Conservation (phyloP, 306 rosid genomes). For the Inga laurina region DNA sequence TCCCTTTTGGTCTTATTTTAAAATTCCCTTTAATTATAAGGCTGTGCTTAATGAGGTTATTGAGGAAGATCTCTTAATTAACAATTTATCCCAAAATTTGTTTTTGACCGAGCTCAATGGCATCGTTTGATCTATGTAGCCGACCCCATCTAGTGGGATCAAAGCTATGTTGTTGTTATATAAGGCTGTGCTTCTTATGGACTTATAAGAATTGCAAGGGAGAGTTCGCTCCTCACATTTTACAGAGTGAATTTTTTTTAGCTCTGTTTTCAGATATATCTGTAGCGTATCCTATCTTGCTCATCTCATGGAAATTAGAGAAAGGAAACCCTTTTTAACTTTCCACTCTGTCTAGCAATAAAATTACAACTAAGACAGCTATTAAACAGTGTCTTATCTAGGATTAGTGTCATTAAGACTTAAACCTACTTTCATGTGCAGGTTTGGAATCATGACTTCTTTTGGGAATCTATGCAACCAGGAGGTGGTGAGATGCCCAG, state of each 20-base stretch:
- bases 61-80: no score
- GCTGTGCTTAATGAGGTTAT: no score
- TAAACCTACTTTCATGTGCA: conserved; percentile 30
- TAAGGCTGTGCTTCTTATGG: neutral
- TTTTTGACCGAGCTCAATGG: no score
- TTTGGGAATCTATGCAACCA: conserved; percentile 91
- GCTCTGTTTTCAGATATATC: neutral
- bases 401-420: conserved; percentile 12
- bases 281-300: neutral
- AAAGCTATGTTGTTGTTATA: no score
- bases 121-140: no score
- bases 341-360: neutral
- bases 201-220: neutral
- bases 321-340: neutral
- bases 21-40: neutral
- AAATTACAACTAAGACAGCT: conserved; percentile 4
- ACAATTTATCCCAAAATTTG: no score
- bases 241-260: neutral
- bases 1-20: neutral
- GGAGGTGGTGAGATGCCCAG: conserved; percentile 84
- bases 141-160: no score
- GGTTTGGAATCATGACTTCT: conserved; percentile 84
- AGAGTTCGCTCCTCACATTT: neutral
- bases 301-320: conserved; percentile 1
- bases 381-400: neutral